Base-by-base conservation (phyloP, 257 asterid species). In the Pogostemon cablin region DNA sequence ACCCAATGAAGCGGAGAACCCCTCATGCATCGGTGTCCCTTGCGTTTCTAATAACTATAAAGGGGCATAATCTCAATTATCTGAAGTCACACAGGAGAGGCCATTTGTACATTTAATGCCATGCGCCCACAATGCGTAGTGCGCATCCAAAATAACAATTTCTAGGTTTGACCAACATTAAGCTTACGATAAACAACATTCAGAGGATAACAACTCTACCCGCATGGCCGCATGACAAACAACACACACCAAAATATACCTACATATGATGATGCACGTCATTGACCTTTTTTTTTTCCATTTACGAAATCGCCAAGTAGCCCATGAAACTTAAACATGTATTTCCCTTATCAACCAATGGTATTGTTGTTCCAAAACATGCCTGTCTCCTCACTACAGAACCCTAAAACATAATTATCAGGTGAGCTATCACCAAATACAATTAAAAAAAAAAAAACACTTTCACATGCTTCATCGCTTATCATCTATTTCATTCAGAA, bases 301-400 rank as follows among this genome's bases (percentile, higher is more conserved):
- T 47, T 58, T 66, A 15, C 58, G 17, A 34, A 38, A 8, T 63
- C 56, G 60, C 17, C 43, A 69, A 55, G 5, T 66, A 44, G 57
- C 66, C 62, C 32, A 34, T 48, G 8, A 46, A 55, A 38, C 44
- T 35, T 47, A 46, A 67, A n/a, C 10, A 41, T 20, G 35, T 47
- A 35, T 10, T 40, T 40, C n/a, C 48, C 54, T 42, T 49, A 47
- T 71, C 17, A 67, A 63, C 3, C 32, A 74, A 12, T 41, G 58
- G 8, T 39, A 38, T 25, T 35, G 10, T 2, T 35, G 64, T 50
- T 52, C 63, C 67, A 37, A 46, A 4, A 60, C 37, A 58, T n/a
- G 44, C 6, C n/a, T 61, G 9, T 17, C 15, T 15, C 15, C 38
- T 25, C 65, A 5, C 56, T 58, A n/a, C 4, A 15, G n/a, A 1